Evolutionary conservation across 202 grass and related monocot genomes (phyloP), one percentile per base, ranked within the genome.

Genomic region (Schoenoplectus tabernaemontani): DNA sequence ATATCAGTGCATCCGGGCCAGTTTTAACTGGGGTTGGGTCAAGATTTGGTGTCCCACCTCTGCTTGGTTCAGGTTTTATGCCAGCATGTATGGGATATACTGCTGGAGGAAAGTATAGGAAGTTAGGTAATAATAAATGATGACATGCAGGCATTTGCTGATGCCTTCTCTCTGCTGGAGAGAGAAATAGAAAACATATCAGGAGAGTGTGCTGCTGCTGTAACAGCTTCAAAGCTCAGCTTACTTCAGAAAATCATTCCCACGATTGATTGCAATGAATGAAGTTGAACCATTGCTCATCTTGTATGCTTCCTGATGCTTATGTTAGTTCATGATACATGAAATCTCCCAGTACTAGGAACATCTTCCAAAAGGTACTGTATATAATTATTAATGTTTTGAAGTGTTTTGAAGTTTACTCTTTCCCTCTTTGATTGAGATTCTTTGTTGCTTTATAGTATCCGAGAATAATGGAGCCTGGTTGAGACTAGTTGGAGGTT

Each of bases 181-280:
- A 94, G 90, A 79, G 95, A 98, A 75, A 56, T 94, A 83, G 76
- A 81, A 28, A 83, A 89, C 65, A 89, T 88, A 58, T 86, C 85
- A 83, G 83, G 82, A 80, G 88, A 98, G 77, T 58, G 64, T 84
- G 42, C 37, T 58, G 64, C 53, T 37, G 65, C 80, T 78, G 77
- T 64, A 34, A 82, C 82, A 71, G 72, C 62, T 19, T 88, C 86
- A 84, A 65, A 85, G 72, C 90, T 98, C 83, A 86, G 84, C 63
- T 78, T 98, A 65, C 89, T 98, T 54, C 86, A 82, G 44, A 94
- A 98, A 89, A 95, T 95, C 78, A 94, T 98, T 30, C 85, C 91
- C 59, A 95, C 86, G 84, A 98, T 98, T 82, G 91, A 90, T 79
- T 87, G 69, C 76, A 81, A 88, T 75, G 87, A 88, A 68, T 81